Conservation (phyloP, 73 alveolate species). For the Uronychia setigera region DNA sequence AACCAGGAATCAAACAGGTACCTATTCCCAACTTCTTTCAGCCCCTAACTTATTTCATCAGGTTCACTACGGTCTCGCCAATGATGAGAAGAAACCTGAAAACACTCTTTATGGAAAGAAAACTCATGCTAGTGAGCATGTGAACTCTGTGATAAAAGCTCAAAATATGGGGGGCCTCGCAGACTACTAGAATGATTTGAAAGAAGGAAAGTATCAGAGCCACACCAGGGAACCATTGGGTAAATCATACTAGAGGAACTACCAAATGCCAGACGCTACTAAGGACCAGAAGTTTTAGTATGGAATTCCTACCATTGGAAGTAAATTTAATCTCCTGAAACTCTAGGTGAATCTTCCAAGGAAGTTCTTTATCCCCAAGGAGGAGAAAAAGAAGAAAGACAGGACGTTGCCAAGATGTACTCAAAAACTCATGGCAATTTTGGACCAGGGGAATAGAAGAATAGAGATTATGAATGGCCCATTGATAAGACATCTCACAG, state of each 20-base stretch:
- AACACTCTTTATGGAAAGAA: constrained; percentile 70
- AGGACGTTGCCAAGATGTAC: constrained; percentile 54
- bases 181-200: constrained; percentile 68
- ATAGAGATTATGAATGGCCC: constrained; percentile 78
- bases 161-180: constrained; percentile 77
- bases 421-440: constrained; percentile 83
- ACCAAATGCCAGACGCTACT: constrained; percentile 74
- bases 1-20: constrained; percentile 80
- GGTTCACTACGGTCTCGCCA: constrained; percentile 78
- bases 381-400: constrained; percentile 63
- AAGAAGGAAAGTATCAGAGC: constrained; percentile 76
- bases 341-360: constrained; percentile 60
- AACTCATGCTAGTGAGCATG: constrained; percentile 79
- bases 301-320: constrained; percentile 77
- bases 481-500: constrained; percentile 72
- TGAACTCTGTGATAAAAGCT: constrained; percentile 80
- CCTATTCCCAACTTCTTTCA: not conserved
- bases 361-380: constrained; percentile 74
- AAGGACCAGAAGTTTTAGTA: constrained; percentile 53
- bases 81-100: constrained; percentile 70
- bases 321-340: not conserved
- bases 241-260: constrained; percentile 66
- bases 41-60: too few species aligned
- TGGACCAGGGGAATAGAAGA: constrained; percentile 83
- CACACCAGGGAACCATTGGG: constrained; percentile 85